A percentile compares a stretch with the other conserved stretches of the same genome.
Evolutionary conservation across 2,329 filamentous ascomycete genomes (phyloP).

Genomic region (Podosphaera xanthii): DNA sequence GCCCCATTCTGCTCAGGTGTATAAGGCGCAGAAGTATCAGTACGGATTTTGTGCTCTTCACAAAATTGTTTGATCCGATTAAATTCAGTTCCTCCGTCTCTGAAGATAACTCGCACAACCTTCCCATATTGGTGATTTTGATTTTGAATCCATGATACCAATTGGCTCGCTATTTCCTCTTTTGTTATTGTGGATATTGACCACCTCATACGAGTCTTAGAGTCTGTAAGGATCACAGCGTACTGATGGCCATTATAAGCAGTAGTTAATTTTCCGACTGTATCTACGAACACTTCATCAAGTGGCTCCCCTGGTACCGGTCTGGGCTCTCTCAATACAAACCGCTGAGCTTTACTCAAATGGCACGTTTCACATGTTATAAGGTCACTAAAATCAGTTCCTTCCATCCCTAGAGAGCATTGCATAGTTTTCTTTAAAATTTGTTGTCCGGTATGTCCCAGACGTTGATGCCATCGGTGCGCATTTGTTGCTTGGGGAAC

Average conservation of each 20-base stretch:
- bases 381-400: too few relatives aligned
- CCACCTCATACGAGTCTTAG: not conserved
- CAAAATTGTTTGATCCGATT: too few relatives aligned
- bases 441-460: not conserved
- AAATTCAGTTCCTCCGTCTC: not conserved
- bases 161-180: not conserved
- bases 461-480: not conserved
- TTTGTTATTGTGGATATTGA: not conserved
- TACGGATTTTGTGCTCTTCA: too few relatives aligned
- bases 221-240: not conserved
- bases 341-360: too few relatives aligned
- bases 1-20: not conserved
- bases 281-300: not conserved
- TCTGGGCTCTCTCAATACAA: too few relatives aligned
- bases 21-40: not conserved
- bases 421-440: too few relatives aligned
- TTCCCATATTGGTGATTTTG: not conserved
- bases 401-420: too few relatives aligned
- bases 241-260: not conserved
- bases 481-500: not conserved
- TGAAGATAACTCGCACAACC: not conserved
- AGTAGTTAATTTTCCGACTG: not conserved
- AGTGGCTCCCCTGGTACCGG: not conserved
- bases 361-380: too few relatives aligned
- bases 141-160: not conserved